Evolutionary conservation across 164 flowering plant genomes (phyloP), one percentile per base, ranked within the genome.

Genomic region (Nymphaea thermarum): DNA sequence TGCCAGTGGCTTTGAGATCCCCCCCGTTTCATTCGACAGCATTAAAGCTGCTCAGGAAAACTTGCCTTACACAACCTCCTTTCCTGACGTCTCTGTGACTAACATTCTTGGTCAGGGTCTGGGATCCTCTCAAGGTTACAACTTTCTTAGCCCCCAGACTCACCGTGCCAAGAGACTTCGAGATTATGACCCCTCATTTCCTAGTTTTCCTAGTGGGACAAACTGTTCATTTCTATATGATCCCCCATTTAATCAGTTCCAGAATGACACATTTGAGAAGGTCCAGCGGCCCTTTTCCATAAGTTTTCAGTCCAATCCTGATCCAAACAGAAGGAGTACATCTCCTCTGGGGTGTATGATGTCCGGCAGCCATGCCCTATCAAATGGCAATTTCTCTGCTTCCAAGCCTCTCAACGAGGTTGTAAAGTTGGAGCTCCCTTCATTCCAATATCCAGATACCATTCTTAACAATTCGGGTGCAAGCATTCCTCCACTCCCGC

Each of bases 381-480:
- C 81, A 79, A 84, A 87, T 86, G 90, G 93, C 87, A 87, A 82
- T 73, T 76, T 80, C 83, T 87, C 97, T 85, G 72, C 97, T 86
- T 90, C 94, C 67, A 80, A 83, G 86, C 88, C 90, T 77, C 16
- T 71, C 63, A 44, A 70, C 2, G 85, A 73, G 88, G 80, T 86
- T 74, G 73, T 83, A 91, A 94, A 93, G 91, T 71, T 73, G 86
- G 98, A 94, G 95, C 98, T 94, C 97, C 98, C 98, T 94, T 94
- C 98, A 89, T 83, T 94, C 97, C 98, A 94, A 94, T 84, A 85
- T 87, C 69, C 84, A 77, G 88, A 85, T 68, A 71, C 82, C 75
- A 85, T 80, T 63, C 76, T 84, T 61, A 80, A 86, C 77, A 70
- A 77, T 76, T 84, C 90, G 96, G 86, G 73, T 51, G 68, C 77